Evolutionary conservation across 2,329 filamentous ascomycete genomes (phyloP).

Genomic region (Dactylellina haptotyla): DNA sequence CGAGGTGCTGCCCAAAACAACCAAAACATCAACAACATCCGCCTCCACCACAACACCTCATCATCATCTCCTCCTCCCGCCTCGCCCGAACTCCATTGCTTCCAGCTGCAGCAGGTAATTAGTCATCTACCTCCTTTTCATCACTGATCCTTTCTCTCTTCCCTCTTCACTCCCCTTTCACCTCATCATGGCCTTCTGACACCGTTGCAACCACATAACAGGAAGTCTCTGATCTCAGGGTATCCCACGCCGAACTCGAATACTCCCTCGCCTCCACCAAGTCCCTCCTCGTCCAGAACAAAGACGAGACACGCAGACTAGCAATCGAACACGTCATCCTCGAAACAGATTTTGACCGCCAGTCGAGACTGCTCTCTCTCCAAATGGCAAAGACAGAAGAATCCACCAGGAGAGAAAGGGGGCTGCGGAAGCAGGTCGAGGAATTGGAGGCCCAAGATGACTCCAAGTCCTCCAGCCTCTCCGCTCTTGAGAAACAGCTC

Average conservation of each 20-base stretch:
- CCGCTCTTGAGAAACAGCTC: slow-evolving; percentile 62
- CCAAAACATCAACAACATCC: slow-evolving; percentile 51
- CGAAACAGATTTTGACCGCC: slow-evolving; percentile 47
- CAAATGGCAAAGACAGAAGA: slow-evolving; percentile 48
- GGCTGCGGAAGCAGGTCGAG: slow-evolving; percentile 22
- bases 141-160: neutral
- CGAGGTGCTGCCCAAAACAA: slow-evolving; percentile 31
- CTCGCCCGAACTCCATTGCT: slow-evolving; percentile 44
- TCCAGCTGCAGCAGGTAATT: slow-evolving; percentile 48
- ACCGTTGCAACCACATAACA: neutral
- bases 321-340: slow-evolving; percentile 47
- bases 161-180: neutral
- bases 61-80: slow-evolving; percentile 32
- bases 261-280: slow-evolving; percentile 50
- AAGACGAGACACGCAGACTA: slow-evolving; percentile 42
- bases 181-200: no score
- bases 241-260: slow-evolving; percentile 50
- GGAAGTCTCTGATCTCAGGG: slow-evolving; percentile 48
- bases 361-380: slow-evolving; percentile 28
- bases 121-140: neutral
- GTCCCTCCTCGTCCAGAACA: slow-evolving; percentile 35
- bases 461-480: neutral
- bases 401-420: slow-evolving; percentile 39
- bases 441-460: slow-evolving; percentile 32
- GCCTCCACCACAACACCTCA: slow-evolving; percentile 14